Base-by-base conservation (phyloP, 2,329 filamentous ascomycete genomes). In the Pestalotiopsis sp. region DNA sequence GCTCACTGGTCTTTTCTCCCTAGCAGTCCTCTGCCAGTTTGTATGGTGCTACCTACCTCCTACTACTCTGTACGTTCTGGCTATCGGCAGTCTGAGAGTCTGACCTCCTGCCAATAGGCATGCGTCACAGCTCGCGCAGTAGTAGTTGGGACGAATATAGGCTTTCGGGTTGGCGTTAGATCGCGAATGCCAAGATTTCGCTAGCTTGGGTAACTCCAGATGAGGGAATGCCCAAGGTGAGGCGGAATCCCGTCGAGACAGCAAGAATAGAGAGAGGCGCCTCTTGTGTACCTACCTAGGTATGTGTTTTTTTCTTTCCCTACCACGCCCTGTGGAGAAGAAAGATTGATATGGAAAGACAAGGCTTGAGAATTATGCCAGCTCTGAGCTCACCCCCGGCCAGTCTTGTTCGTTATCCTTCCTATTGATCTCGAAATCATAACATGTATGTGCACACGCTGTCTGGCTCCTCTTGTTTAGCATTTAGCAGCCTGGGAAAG, bases 101-200 rank as follows among this genome's bases (percentile, higher is more conserved):
- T 52, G 45, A 52, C 14, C 20, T 52, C 45, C 45, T 52, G 20
- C 45, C 45, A 59, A 62, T 62, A 20, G n/a, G 59, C 36, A 17
- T 62, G 31, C 59, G 25, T 62, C 59, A 20, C 36, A n/a, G 25
- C 36, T 13, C 27, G 58, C 59, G 31, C 59, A 62, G 31, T 20
- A 13, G 23, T 13, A 36, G 59, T 39, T 36, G 59, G 59, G 59
- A 62, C 59, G 59, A 36, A 62, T 62, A 62, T 62, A 62, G 59
- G 27, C 59, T 62, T 62, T 62, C 59, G 59, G 59, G 27, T 62
- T 62, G 59, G 59, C 59, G 59, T 62, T 39, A 36, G 36, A 62
- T 38, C 31, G 59, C 59, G 59, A 62, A 31, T 39, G 59, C 59
- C 59, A 62, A 62, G 59, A 62, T 36, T 62, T 62, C 27, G 27